These are phyloP conservation scores for Periconia sp. DNA, from an alignment of 2,329 filamentous ascomycete genomes.

Conservation along the genomic window DNA sequence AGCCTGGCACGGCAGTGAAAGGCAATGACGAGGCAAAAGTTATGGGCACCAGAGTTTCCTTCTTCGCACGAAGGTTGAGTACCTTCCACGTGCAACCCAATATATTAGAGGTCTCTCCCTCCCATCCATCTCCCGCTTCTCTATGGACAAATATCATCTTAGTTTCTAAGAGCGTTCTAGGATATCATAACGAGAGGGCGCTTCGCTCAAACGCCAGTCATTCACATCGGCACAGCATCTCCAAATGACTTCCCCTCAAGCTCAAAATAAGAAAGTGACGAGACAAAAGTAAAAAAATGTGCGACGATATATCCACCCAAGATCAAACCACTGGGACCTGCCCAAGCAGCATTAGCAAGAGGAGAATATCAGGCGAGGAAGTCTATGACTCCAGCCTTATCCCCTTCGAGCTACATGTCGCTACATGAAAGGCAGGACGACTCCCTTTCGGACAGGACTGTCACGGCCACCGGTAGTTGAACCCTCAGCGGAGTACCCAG, in stretches of 20 bases:
- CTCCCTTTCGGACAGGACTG: slow-evolving; percentile 44
- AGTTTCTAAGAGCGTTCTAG: slow-evolving; percentile 10
- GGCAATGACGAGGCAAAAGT: too few relatives aligned
- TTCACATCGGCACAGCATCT: slow-evolving; percentile 1
- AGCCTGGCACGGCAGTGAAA: too few relatives aligned
- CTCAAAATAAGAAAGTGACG: background rate
- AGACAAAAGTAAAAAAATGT: background rate
- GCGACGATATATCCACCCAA: slow-evolving; percentile 5
- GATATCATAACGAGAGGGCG: slow-evolving; percentile 15
- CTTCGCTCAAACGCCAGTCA: slow-evolving; percentile 2
- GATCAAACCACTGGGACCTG: slow-evolving; percentile 34
- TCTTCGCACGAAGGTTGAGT: too few relatives aligned
- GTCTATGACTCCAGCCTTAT: slow-evolving; percentile 1
- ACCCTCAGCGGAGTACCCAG: slow-evolving; percentile 47
- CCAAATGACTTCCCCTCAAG: background rate
- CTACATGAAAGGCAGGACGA: slow-evolving; percentile 40
- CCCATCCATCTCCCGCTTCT: background rate
- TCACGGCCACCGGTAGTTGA: slow-evolving; percentile 40
- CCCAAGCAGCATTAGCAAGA: slow-evolving; percentile 31
- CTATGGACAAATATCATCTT: too few relatives aligned
- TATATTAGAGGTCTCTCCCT: too few relatives aligned
- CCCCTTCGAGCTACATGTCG: background rate
- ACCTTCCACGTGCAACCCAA: too few relatives aligned
- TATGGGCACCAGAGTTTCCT: too few relatives aligned
- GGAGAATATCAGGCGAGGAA: slow-evolving; percentile 14